Base-by-base conservation (phyloP, 352 stramenopile genomes). In the Discostella stelligera region DNA sequence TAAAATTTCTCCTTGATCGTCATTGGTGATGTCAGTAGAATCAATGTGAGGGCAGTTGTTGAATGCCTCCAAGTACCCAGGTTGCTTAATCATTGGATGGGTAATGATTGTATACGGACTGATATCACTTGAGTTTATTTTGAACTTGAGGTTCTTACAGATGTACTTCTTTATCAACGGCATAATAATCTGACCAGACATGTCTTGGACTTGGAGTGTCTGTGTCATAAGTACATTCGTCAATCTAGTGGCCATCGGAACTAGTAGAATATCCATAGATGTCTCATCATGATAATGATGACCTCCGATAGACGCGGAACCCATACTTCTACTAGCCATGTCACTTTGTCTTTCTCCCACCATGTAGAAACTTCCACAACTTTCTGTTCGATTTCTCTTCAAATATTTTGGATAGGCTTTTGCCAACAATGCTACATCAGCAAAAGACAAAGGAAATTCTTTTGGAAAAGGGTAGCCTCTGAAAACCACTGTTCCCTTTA, bases 21-120 rank as follows among this genome's bases (percentile, higher is more conserved):
- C 49, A 25, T 55, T 21, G 23, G 23, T 54, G 30, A n/a, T 18
- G 30, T 55, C 49, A 25, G n/a, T 25, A 10, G 2, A 5, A 14
- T 55, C 49, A 55, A n/a, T n/a, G 49, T 55, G 49, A 30, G n/a
- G n/a, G 30, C 49, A 30, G 49, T 55, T 55, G 30, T 21, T 30
- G 49, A 55, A 55, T 25, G 49, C 23, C 30, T 55, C 49, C 3
- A 55, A 6, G 6, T 30, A n/a, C 30, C 30, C 49, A 3, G 23
- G 23, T 11, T 55, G 23, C 49, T 21, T 10, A 30, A 55, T 55
- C 30, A n/a, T 55, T 55, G 49, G 49, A 25, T 21, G 30, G 23
- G 49, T 55, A n/a, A 55, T 55, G 49, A 55, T 55, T 7, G n/a
- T 21, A 55, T 55, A 55, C 3, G 16, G 49, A 55, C 49, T 30